Conservation (phyloP, 257 asterid species). For the Scutellaria barbata region DNA sequence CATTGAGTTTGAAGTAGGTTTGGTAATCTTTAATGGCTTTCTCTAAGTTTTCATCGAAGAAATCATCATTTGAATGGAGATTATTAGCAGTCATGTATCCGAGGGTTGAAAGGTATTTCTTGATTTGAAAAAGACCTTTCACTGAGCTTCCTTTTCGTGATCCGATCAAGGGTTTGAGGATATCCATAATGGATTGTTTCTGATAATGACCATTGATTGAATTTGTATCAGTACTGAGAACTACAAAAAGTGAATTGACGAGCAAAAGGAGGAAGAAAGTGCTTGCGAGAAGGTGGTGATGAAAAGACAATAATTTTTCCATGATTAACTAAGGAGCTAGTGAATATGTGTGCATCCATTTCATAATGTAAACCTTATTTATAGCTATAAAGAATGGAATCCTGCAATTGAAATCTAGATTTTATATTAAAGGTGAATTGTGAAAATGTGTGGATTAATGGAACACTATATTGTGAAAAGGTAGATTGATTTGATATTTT, state of each 20-base stretch:
- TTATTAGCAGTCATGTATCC: conserved; percentile 24
- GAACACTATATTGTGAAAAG: too few species aligned
- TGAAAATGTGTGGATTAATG: too few species aligned
- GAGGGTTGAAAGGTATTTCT: conserved; percentile 31
- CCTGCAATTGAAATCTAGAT: too few species aligned
- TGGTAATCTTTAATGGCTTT: conserved; percentile 28
- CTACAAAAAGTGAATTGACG: neutral
- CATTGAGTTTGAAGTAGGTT: conserved; percentile 22
- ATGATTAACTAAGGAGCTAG: neutral
- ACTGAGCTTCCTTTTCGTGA: conserved; percentile 23
- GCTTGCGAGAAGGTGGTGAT: neutral
- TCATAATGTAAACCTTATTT: neutral
- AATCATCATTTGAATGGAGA: neutral
- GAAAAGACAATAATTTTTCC: conserved; percentile 5
- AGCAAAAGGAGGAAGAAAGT: conserved; percentile 18
- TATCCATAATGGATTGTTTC: conserved; percentile 12
- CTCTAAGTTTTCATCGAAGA: conserved; percentile 33
- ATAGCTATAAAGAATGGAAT: neutral
- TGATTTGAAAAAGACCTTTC: conserved; percentile 24
- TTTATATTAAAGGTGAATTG: too few species aligned
- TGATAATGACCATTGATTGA: neutral
- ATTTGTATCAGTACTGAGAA: neutral
- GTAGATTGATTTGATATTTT: too few species aligned
- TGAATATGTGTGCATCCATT: neutral
- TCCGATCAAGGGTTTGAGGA: conserved; percentile 27